Percentiles rank a stretch among this genome's conserved stretches.
Evolutionary conservation across 495 filamentous ascomycete species (phyloP).

Genomic region (Xylaria grammica): DNA sequence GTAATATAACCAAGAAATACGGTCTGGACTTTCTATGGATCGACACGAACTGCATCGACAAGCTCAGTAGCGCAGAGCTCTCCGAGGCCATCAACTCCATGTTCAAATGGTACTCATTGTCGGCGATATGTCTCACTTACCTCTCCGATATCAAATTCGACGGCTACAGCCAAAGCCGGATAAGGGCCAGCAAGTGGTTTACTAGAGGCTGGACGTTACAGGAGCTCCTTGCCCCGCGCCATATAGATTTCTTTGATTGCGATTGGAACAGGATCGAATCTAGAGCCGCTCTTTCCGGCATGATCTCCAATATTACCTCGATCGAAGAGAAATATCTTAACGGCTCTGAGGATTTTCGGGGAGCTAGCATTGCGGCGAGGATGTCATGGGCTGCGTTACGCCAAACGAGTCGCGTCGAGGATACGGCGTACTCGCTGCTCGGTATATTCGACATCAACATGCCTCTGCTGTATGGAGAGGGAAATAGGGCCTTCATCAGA

Average conservation of each 20-base stretch:
- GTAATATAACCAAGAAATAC: background rate
- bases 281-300: background rate
- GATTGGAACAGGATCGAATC: background rate
- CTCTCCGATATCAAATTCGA: background rate
- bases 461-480: background rate
- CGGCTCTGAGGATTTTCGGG: background rate
- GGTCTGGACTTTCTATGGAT: background rate
- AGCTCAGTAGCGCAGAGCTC: background rate
- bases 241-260: background rate
- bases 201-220: background rate
- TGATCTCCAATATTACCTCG: background rate
- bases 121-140: background rate
- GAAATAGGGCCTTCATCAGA: background rate
- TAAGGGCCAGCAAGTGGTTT: background rate
- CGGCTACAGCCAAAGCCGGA: background rate
- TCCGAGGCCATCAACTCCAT: background rate
- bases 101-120: background rate
- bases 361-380: background rate
- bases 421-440: background rate
- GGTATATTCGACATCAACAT: background rate
- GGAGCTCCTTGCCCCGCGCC: background rate
- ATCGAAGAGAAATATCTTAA: background rate
- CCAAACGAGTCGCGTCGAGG: background rate
- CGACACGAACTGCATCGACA: background rate
- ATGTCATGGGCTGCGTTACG: background rate